A percentile compares a stretch with the other conserved stretches of the same genome.
These are phyloP conservation scores for Meira miltonrushii DNA, from an alignment of 1,284 basidiomycete genomes.

Conservation along the genomic window DNA sequence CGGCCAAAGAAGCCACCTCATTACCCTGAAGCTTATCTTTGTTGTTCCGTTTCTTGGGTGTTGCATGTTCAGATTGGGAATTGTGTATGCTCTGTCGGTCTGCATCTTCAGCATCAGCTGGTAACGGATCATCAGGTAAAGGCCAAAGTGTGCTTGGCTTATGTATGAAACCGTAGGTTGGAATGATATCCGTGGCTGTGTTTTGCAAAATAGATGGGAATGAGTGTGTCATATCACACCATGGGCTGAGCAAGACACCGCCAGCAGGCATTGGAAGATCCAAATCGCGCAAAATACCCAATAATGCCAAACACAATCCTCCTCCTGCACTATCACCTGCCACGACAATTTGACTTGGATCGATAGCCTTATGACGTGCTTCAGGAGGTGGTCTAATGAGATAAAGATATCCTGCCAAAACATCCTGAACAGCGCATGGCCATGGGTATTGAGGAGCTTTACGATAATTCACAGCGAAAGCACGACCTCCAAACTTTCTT, in stretches of 20 bases:
- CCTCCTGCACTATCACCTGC: constrained; percentile 94
- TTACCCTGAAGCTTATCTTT: background rate
- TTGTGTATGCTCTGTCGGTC: background rate
- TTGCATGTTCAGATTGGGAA: background rate
- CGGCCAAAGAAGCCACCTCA: background rate
- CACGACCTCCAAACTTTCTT: constrained; percentile 54
- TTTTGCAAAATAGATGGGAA: constrained; percentile 84
- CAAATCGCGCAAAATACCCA: constrained; percentile 86
- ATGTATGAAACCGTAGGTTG: constrained; percentile 52
- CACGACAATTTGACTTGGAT: constrained; percentile 72
- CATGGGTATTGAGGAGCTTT: constrained; percentile 62
- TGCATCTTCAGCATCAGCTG: background rate
- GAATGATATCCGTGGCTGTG: constrained; percentile 68
- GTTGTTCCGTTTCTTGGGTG: too few relatives aligned
- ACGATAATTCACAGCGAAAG: constrained; percentile 53
- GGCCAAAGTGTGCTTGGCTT: constrained; percentile 51
- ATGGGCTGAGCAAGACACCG: constrained; percentile 70
- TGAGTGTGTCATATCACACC: constrained; percentile 83
- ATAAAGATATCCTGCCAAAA: constrained; percentile 74
- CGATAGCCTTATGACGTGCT: constrained; percentile 63
- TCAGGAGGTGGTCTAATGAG: constrained; percentile 67
- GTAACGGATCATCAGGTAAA: constrained; percentile 14
- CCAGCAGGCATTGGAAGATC: constrained; percentile 78
- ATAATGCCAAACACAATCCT: constrained; percentile 72
- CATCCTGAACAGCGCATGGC: constrained; percentile 86